These are phyloP conservation scores for Ambispora gerdemannii DNA, from an alignment of 192 early-diverging fungal genomes.

Conservation along the genomic window DNA sequence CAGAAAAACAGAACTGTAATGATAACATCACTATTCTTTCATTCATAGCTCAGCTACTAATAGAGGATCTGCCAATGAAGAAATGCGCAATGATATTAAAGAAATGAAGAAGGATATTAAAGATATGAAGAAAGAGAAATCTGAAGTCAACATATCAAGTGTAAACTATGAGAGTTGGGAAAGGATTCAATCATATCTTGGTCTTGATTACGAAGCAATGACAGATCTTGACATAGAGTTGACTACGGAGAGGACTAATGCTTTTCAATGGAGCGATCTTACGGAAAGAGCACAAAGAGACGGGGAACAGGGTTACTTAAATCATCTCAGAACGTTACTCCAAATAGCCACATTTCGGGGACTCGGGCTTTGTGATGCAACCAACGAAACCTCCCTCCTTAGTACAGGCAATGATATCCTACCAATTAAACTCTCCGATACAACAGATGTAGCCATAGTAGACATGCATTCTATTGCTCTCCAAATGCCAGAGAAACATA, in stretches of 20 bases:
- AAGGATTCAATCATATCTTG: background rate
- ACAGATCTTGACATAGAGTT: background rate
- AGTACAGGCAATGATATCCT: slow-evolving; percentile 8
- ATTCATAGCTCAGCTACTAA: slow-evolving; percentile 9
- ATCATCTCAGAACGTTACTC: slow-evolving; percentile 1
- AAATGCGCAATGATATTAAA: background rate
- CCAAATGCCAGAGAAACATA: background rate
- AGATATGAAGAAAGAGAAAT: background rate
- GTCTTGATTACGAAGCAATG: background rate
- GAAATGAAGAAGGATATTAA: background rate
- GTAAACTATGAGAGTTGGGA: background rate
- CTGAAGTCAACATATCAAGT: background rate
- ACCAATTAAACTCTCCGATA: background rate
- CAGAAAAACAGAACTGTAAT: background rate
- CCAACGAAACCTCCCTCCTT: background rate
- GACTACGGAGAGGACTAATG: background rate
- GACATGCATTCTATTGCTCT: background rate
- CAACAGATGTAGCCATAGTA: background rate
- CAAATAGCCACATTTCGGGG: background rate
- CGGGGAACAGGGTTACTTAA: background rate
- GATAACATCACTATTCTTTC: background rate
- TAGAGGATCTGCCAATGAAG: background rate
- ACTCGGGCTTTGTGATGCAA: slow-evolving; percentile 1
- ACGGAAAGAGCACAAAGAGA: background rate
- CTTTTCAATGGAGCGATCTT: background rate